Conservation (phyloP, 176 grass and related monocot genomes). For the Carex kokanica region DNA sequence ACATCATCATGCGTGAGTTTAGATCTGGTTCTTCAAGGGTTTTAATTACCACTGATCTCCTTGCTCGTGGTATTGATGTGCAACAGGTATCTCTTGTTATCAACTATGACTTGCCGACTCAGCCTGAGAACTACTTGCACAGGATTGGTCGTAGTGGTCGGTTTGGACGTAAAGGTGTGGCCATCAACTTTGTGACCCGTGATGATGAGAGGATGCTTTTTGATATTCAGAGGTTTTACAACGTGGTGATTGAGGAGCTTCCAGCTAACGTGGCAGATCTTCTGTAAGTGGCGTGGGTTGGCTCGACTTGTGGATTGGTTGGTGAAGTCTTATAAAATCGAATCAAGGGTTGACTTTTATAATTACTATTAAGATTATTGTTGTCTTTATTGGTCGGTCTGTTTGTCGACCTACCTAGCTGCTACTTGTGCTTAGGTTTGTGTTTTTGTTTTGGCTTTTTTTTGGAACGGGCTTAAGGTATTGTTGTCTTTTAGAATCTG, state of each 20-base stretch:
- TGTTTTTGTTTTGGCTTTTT: conserved; percentile 37
- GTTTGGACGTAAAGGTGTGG: conserved; percentile 89
- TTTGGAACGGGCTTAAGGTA: conserved; percentile 12
- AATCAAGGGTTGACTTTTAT: conserved; percentile 21
- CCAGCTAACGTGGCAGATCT: conserved; percentile 84
- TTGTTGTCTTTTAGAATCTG: conserved; percentile 11
- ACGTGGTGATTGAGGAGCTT: conserved; percentile 80
- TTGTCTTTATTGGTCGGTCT: conserved; percentile 52
- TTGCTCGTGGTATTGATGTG: conserved; percentile 92
- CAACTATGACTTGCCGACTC: conserved; percentile 86
- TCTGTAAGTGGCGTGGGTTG: conserved; percentile 37
- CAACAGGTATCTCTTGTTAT: conserved; percentile 88
- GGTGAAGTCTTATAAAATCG: background rate
- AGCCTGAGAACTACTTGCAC: conserved; percentile 91
- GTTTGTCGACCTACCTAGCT: conserved; percentile 12
- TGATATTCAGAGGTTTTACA: conserved; percentile 86
- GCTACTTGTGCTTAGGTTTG: conserved; percentile 31
- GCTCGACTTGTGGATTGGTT: background rate
- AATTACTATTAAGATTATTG: conserved; percentile 26
- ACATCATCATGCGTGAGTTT: conserved; percentile 95
- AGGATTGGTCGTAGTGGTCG: conserved; percentile 85
- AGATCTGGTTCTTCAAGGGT: conserved; percentile 79
- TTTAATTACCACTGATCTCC: conserved; percentile 79
- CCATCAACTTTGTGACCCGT: conserved; percentile 85
- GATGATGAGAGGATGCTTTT: conserved; percentile 88